Evolutionary conservation across 1,139 yeast species (phyloP).

Genomic region (Protomyces pachydermus): DNA sequence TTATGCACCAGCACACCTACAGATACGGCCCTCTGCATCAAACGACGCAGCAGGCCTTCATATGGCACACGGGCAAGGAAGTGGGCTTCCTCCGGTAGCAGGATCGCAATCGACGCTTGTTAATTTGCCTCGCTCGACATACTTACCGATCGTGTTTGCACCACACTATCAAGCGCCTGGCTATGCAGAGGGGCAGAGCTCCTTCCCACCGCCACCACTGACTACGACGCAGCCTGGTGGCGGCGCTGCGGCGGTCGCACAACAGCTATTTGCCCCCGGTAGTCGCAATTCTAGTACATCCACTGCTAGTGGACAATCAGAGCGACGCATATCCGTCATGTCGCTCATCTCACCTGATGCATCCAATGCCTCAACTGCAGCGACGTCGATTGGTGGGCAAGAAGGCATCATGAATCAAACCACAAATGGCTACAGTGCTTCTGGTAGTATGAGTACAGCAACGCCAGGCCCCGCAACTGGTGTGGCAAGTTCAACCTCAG

Average conservation of each 20-base stretch:
- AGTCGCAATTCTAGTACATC: conserved; percentile 22
- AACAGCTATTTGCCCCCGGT: neutral
- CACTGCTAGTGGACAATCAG: conserved; percentile 20
- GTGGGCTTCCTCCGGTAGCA: neutral
- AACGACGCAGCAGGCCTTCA: neutral
- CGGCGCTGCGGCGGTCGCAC: neutral
- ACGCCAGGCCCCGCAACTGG: neutral
- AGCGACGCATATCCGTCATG: conserved; percentile 20
- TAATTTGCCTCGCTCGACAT: neutral
- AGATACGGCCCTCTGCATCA: conserved; percentile 9
- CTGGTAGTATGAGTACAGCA: neutral
- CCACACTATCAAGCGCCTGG: conserved; percentile 14
- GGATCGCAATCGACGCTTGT: neutral
- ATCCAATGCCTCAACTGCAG: neutral
- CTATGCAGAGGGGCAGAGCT: neutral
- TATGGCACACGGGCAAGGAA: neutral
- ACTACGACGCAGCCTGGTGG: neutral
- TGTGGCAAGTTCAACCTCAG: neutral
- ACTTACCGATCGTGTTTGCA: conserved; percentile 2
- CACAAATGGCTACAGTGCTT: neutral
- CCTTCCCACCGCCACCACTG: neutral
- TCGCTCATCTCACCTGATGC: conserved; percentile 17
- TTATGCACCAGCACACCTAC: conserved; percentile 6
- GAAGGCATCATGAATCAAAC: neutral
- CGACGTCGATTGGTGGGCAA: neutral